A percentile compares a stretch with the other conserved stretches of the same genome.
Evolutionary conservation across 139 green algal genomes (phyloP).

Genomic region (Closterium sp.): DNA sequence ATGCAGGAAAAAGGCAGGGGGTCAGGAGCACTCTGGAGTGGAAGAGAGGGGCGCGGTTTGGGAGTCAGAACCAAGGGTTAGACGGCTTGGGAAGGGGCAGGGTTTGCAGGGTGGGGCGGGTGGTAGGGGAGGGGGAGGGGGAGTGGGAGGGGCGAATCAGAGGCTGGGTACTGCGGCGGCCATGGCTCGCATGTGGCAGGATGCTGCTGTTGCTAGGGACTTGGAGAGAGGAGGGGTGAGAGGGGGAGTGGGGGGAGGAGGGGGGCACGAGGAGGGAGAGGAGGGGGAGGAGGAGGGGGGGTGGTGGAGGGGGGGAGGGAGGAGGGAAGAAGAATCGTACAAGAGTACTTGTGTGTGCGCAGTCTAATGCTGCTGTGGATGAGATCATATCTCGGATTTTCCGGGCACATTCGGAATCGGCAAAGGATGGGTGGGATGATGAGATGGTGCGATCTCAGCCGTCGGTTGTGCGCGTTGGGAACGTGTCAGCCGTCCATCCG

Average conservation of each 20-base stretch:
- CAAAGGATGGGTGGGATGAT: background rate
- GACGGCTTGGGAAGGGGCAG: background rate
- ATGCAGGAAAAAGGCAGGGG: background rate
- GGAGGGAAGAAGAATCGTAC: conserved; percentile 4
- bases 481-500: conserved; percentile 35
- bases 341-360: conserved; percentile 45
- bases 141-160: background rate
- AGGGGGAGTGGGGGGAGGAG: background rate
- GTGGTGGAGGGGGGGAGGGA: background rate
- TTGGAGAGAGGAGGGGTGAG: conserved; percentile 8
- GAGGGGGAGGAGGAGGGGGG: background rate
- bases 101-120: background rate
- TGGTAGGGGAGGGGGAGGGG: too few species aligned
- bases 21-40: background rate
- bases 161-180: background rate
- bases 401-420: background rate
- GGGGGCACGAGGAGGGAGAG: background rate
- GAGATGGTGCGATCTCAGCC: conserved; percentile 16
- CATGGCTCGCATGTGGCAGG: conserved; percentile 27
- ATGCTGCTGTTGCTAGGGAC: conserved; percentile 15
- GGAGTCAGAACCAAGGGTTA: background rate
- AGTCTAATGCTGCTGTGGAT: conserved; percentile 51
- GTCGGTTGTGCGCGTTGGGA: conserved; percentile 38
- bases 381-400: conserved; percentile 42
- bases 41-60: background rate